A percentile compares a stretch with the other conserved stretches of the same genome.
phyloP scores from a whole-genome alignment of 2,329 filamentous ascomycete genomes.

The Xenoacremonium recifei region DNA sequence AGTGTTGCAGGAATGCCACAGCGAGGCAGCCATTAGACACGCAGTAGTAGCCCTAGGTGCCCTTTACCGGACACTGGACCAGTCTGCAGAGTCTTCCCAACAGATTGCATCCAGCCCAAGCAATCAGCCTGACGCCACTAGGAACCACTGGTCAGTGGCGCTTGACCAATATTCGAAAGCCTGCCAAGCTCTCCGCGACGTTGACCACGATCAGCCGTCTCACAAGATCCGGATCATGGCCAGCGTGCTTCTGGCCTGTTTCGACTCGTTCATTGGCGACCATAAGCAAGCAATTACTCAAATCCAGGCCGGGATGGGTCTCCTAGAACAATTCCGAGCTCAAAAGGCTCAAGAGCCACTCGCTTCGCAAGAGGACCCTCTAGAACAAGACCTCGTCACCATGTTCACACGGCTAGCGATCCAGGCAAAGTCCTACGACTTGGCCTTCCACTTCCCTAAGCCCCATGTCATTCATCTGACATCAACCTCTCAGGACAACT shows the following conservation, averaged over 20 bases:
- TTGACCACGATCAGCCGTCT: slow-evolving; percentile 42
- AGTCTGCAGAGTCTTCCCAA: slow-evolving; percentile 50
- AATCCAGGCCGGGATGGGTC: slow-evolving; percentile 56
- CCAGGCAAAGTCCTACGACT: slow-evolving; percentile 66
- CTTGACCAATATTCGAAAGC: slow-evolving; percentile 59
- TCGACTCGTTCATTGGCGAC: slow-evolving; percentile 65
- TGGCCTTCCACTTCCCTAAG: slow-evolving; percentile 66
- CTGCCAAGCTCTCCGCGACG: slow-evolving; percentile 47
- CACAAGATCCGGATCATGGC: slow-evolving; percentile 61
- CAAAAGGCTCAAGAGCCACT: slow-evolving; percentile 34
- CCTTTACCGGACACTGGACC: slow-evolving; percentile 65
- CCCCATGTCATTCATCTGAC: slow-evolving; percentile 55
- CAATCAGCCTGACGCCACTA: slow-evolving; percentile 31
- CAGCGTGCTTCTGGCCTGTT: slow-evolving; percentile 64
- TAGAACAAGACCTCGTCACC: slow-evolving; percentile 58
- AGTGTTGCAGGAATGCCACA: slow-evolving; percentile 63
- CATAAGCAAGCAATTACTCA: slow-evolving; percentile 61
- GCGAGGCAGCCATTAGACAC: slow-evolving; percentile 60
- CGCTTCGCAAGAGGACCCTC: slow-evolving; percentile 39
- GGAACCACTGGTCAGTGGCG: slow-evolving; percentile 58
- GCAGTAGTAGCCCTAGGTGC: slow-evolving; percentile 65
- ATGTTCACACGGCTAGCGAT: slow-evolving; percentile 64
- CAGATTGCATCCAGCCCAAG: slow-evolving; percentile 11
- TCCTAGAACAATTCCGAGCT: slow-evolving; percentile 52
- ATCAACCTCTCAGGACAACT: slow-evolving; percentile 19